Evolutionary conservation across 345 rosid species (phyloP), one percentile per base, ranked within the genome.

Genomic region (Melaleuca quinquenervia): DNA sequence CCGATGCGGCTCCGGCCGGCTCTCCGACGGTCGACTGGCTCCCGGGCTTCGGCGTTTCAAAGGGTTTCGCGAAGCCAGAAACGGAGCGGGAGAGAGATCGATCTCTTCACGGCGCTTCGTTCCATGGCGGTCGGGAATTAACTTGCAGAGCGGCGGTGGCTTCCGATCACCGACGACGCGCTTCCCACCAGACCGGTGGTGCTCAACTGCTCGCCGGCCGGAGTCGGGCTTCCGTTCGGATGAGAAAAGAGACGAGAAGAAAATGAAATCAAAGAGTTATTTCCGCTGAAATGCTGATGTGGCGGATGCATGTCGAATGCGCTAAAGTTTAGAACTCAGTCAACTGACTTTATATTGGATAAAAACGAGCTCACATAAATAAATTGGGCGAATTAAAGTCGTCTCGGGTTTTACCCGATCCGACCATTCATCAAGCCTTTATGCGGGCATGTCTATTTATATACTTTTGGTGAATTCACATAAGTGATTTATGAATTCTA

Each of bases 391-490:
- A 7, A 27, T 27, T n/a, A 27, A 2, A 7, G 20, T 32, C 7
- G 5, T 20, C 27, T 62, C 3, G 3, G 27, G 27, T 27, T n/a
- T 14, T 16, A 60, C 32, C 32, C 3, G 32, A 26, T 26, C 5
- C 32, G n/a, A 11, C 18, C 70, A 58, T 58, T 56, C 26, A 7
- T 11, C 0, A 0, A 0, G 64, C 29, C 15, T 26, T 1, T 0
- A 2, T 60, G 74, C 10, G 5, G 8, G 20, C 0, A 60, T 0
- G 14, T 60, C 41, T 27, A 27, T 27, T 27, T 27, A n/a, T 4
- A 60, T 60, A 0, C 13, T 27, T 60, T 60, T 12, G 5, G 27
- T n/a, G n/a, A n/a, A n/a, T n/a, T n/a, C n/a, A n/a, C n/a, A n/a
- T n/a, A n/a, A n/a, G n/a, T n/a, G n/a, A n/a, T n/a, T n/a, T n/a